Evolutionary conservation across 2,329 filamentous ascomycete species (phyloP).

Genomic region (Thelonectria olida): DNA sequence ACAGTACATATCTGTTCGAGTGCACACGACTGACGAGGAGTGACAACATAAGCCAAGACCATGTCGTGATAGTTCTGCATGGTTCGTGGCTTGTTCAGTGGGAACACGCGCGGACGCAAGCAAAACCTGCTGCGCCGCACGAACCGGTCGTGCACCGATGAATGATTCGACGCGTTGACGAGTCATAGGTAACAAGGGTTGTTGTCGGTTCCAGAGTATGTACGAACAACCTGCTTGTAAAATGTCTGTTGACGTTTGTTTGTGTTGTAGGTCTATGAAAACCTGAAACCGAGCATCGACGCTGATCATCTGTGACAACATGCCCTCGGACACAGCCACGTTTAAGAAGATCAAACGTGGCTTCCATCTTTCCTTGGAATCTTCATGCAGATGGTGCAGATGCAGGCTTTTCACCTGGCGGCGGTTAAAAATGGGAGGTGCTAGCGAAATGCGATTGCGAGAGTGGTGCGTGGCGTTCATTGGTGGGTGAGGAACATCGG

Average conservation of each 20-base stretch:
- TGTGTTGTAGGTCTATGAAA: background rate
- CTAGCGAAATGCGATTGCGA: constrained; percentile 3
- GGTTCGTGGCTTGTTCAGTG: constrained; percentile 6
- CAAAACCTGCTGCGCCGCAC: constrained; percentile 6
- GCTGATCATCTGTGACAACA: constrained; percentile 1
- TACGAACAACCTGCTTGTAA: background rate
- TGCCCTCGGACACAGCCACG: constrained; percentile 12
- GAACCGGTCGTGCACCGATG: constrained; percentile 1
- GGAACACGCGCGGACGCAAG: background rate
- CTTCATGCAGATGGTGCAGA: constrained; percentile 15
- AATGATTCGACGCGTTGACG: constrained; percentile 7
- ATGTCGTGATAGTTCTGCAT: constrained; percentile 14
- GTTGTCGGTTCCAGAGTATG: no score
- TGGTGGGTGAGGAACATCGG: constrained; percentile 30
- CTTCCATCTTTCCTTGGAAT: background rate
- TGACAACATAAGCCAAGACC: constrained; percentile 12
- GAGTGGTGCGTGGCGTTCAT: constrained; percentile 14
- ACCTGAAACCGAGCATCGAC: constrained; percentile 7
- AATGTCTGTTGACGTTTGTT: background rate
- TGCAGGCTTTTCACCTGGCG: constrained; percentile 2
- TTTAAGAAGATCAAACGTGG: constrained; percentile 4
- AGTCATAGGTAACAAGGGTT: background rate
- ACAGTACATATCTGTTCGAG: no score
- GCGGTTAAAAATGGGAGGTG: constrained; percentile 13
- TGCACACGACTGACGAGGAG: background rate